phyloP scores from a whole-genome alignment of 495 filamentous ascomycete genomes.

The Friedmanniomyces endolithicus region DNA sequence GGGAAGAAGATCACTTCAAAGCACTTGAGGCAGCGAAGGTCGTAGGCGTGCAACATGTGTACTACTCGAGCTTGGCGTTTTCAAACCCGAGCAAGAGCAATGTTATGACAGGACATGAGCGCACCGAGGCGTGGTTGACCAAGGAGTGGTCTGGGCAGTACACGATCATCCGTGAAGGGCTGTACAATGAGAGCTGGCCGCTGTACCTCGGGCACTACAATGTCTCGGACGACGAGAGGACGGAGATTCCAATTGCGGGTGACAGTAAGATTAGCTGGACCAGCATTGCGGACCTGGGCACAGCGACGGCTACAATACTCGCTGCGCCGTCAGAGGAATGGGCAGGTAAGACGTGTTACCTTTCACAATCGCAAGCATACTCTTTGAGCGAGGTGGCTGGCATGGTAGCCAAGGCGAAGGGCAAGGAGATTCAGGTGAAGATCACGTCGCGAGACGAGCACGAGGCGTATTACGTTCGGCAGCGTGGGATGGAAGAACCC shows the following conservation, averaged over 20 bases:
- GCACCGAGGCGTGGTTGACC: slow-evolving; percentile 47
- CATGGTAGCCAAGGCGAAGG: slow-evolving; percentile 25
- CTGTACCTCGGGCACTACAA: slow-evolving; percentile 56
- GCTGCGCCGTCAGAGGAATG: slow-evolving; percentile 22
- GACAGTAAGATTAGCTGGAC: slow-evolving; percentile 37
- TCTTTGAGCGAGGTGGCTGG: slow-evolving; percentile 29
- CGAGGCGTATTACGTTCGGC: slow-evolving; percentile 31
- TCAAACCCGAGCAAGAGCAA: slow-evolving; percentile 36
- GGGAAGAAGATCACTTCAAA: slow-evolving; percentile 36
- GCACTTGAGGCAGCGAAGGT: slow-evolving; percentile 47
- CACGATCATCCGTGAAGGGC: slow-evolving; percentile 48
- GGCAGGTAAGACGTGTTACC: slow-evolving; percentile 30
- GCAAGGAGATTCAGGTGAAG: neutral
- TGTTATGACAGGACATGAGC: slow-evolving; percentile 59
- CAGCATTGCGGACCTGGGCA: slow-evolving; percentile 33
- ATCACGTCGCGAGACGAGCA: slow-evolving; percentile 9
- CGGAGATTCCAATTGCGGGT: slow-evolving; percentile 30
- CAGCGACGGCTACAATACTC: slow-evolving; percentile 32
- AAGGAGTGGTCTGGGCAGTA: slow-evolving; percentile 28
- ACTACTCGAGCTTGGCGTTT: slow-evolving; percentile 57
- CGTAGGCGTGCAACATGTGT: slow-evolving; percentile 49
- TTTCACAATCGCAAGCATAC: slow-evolving; percentile 25
- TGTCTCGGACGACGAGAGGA: slow-evolving; percentile 20
- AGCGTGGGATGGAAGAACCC: slow-evolving; percentile 25
- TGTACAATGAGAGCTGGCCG: slow-evolving; percentile 57